Evolutionary conservation across 495 filamentous ascomycete species (phyloP).

Genomic region (Lasiosphaeria ovina): DNA sequence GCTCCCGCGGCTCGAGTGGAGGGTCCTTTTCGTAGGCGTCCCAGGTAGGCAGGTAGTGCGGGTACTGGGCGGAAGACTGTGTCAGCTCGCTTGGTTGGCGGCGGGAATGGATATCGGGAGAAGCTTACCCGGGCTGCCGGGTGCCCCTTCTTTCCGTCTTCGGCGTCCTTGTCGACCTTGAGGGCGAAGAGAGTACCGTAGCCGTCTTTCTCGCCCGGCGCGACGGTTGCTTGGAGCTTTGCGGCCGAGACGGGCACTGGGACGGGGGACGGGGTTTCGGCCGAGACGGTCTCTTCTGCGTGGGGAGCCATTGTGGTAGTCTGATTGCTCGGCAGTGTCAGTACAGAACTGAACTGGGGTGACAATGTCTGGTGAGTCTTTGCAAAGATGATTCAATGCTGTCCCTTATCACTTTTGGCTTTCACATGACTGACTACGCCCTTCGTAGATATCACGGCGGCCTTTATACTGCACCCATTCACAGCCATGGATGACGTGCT

Average conservation of each 20-base stretch:
- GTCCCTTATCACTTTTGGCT: no score
- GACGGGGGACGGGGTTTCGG: neutral
- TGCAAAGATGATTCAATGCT: neutral
- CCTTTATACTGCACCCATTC: no score
- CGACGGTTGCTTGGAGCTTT: neutral
- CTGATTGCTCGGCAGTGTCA: no score
- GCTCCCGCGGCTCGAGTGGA: neutral
- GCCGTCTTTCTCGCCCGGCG: neutral
- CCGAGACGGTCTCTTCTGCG: neutral
- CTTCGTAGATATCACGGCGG: no score
- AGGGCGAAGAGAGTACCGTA: neutral
- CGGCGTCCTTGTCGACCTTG: neutral
- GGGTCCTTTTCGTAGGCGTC: neutral
- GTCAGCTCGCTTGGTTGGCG: neutral
- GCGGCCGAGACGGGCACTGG: neutral
- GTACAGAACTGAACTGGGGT: neutral
- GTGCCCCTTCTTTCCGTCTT: neutral
- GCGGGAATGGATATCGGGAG: neutral
- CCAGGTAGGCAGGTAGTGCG: slow-evolving; percentile 9
- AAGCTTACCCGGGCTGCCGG: neutral
- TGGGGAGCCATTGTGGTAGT: slow-evolving; percentile 3
- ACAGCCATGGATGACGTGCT: no score
- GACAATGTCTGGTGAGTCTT: neutral
- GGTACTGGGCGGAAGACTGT: slow-evolving; percentile 3
- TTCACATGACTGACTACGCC: no score